These are phyloP conservation scores for Candida krabiensis DNA, from an alignment of 805 yeast species.

Conservation along the genomic window DNA sequence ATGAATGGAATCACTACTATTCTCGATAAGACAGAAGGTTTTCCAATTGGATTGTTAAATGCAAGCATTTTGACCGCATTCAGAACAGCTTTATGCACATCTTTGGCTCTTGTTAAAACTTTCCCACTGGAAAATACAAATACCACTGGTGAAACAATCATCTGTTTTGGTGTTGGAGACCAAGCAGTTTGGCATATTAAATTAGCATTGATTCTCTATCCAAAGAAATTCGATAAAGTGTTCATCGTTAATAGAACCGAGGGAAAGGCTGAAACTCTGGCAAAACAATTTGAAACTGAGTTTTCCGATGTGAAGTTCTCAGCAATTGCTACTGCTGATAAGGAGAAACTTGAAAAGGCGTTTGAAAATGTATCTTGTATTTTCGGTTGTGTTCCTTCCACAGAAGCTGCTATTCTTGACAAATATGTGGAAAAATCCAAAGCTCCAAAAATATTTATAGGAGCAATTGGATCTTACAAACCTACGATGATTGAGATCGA, in stretches of 20 bases:
- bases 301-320: conserved; percentile 29
- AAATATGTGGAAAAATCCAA: conserved; percentile 28
- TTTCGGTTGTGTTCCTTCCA: conserved; percentile 62
- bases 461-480: conserved; percentile 66
- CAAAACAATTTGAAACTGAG: conserved; percentile 31
- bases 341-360: conserved; percentile 19
- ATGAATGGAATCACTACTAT: conserved; percentile 58
- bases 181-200: conserved; percentile 67
- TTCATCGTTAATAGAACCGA: conserved; percentile 46
- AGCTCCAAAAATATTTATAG: conserved; percentile 40
- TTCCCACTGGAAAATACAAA: conserved; percentile 26
- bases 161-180: conserved; percentile 60
- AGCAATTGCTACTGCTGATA: conserved; percentile 20
- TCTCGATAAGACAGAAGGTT: conserved; percentile 51
- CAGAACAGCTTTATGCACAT: conserved; percentile 61
- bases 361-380: conserved; percentile 46
- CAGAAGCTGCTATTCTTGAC: conserved; percentile 43
- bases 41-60: conserved; percentile 51
- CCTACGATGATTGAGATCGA: conserved; percentile 69
- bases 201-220: conserved; percentile 42
- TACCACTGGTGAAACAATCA: conserved; percentile 26
- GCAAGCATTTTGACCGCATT: conserved; percentile 64
- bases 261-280: conserved; percentile 37
- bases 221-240: conserved; percentile 37
- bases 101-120: conserved; percentile 43